Evolutionary conservation across 2,329 filamentous ascomycete genomes (phyloP), one percentile per base, ranked within the genome.

Genomic region (Trichoderma breve): DNA sequence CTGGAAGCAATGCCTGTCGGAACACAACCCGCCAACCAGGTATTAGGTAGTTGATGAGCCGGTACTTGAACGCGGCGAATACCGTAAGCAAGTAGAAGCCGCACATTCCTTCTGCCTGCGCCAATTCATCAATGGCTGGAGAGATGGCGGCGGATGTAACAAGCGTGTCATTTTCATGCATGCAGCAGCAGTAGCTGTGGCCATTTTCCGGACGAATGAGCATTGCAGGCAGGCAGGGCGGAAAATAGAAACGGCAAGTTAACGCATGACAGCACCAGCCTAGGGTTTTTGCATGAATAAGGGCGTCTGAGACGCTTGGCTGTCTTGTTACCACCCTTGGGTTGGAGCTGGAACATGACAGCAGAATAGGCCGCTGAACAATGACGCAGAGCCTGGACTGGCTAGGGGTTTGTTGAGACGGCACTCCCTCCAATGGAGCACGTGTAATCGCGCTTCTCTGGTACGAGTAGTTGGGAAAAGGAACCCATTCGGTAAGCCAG

Each of bases 321-420:
- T 47, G 66, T 61, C 55, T 66, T 69, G 55, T 57, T 43, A 53
- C 55, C 55, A 60, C 26, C 47, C 47, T 69, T 58, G 55, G 34
- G 32, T 32, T 21, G 26, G 53, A 39, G 39, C 34, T 60, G 53
- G 36, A 51, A 34, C 53, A 60, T 57, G 32, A 58, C 30, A 47
- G 36, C 26, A 47, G 14, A 51, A 51, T 43, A 8, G 62, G 30
- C 32, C 6, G 28, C 55, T 51, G 66, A 26, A 61, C 51, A 61
- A 61, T 69, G 66, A 69, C 66, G 55, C 66, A 58, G 34, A 60
- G n/a, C 36, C 65, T 36, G 14, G 8, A 47, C 43, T n/a, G 32
- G 34, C 28, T 28, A 60, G 55, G 65, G 61, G 24, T 6, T 34
- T 55, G 18, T 58, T 58, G 24, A 58, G 64, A 57, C 51, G 32